These are phyloP conservation scores for Polysphondylium violaceum DNA, from an alignment of 78 protist species.

Conservation along the genomic window DNA sequence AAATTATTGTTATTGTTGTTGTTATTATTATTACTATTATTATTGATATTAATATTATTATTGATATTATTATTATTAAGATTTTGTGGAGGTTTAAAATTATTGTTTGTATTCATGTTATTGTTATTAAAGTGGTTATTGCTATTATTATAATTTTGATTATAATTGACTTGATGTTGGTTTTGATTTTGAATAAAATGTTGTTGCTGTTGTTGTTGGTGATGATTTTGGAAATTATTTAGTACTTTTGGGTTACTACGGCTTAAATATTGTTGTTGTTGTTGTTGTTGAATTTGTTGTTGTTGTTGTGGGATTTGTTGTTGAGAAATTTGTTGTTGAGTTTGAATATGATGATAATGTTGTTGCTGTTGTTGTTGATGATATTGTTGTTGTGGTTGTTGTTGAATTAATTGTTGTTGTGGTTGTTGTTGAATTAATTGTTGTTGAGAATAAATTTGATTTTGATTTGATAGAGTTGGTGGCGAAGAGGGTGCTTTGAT, in stretches of 20 bases:
- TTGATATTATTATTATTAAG: neutral
- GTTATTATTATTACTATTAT: slow-evolving; percentile 2
- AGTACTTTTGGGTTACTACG: neutral
- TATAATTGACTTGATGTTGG: neutral
- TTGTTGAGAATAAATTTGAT: neutral
- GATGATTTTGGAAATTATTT: too few species aligned
- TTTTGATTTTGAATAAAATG: neutral
- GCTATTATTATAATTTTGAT: neutral
- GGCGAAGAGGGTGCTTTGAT: slow-evolving; percentile 19
- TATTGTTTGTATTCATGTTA: neutral
- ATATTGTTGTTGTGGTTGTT: slow-evolving; percentile 28
- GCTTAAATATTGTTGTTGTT: neutral
- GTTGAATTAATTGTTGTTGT: slow-evolving; percentile 16
- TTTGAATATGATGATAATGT: slow-evolving; percentile 3
- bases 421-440: neutral
- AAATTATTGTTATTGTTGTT: slow-evolving; percentile 5
- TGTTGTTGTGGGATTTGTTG: slow-evolving; percentile 40
- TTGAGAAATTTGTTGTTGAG: slow-evolving; percentile 36
- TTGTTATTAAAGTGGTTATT: neutral
- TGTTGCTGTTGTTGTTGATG: slow-evolving; percentile 31
- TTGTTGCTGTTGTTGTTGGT: neutral
- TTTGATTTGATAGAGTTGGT: neutral
- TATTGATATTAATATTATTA: neutral
- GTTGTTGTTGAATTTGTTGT: neutral
- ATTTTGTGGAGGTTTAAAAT: too few species aligned